A percentile compares a stretch with the other conserved stretches of the same genome.
phyloP scores from a whole-genome alignment of 371 early-diverging fungal genomes.

The Mucor saturninus region DNA sequence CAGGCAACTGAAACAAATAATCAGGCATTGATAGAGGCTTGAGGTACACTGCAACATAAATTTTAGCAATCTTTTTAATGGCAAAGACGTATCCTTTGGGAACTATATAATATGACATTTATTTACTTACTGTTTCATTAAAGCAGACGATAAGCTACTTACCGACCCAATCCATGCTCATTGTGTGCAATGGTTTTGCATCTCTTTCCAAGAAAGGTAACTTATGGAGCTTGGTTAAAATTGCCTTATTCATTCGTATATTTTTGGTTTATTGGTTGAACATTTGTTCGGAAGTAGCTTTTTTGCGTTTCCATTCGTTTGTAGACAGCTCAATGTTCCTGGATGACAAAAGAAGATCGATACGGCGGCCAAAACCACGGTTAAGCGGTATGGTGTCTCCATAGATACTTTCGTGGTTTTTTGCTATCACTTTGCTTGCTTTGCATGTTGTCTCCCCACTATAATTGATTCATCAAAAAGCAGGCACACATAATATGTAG shows the following conservation, averaged over 20 bases:
- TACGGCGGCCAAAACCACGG: neutral
- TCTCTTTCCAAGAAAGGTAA: neutral
- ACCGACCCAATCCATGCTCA: conserved; percentile 1
- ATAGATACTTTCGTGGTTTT: neutral
- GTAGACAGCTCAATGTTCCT: neutral
- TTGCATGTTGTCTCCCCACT: neutral
- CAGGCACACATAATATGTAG: neutral
- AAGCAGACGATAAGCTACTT: neutral
- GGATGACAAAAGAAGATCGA: neutral
- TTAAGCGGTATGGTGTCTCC: neutral
- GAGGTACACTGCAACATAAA: conserved; percentile 1
- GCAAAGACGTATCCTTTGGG: neutral
- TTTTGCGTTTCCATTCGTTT: neutral
- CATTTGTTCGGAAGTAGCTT: neutral
- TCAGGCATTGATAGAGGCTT: neutral
- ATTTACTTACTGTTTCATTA: neutral
- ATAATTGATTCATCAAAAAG: neutral
- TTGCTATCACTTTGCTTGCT: neutral
- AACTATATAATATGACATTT: neutral
- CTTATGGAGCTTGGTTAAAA: neutral
- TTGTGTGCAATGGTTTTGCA: neutral
- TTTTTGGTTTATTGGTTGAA: neutral
- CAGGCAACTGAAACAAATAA: conserved; percentile 1
- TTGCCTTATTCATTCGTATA: neutral
- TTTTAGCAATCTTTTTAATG: neutral